Base-by-base conservation (phyloP, 2,329 filamentous ascomycete genomes). In the Bertia moriformis region DNA sequence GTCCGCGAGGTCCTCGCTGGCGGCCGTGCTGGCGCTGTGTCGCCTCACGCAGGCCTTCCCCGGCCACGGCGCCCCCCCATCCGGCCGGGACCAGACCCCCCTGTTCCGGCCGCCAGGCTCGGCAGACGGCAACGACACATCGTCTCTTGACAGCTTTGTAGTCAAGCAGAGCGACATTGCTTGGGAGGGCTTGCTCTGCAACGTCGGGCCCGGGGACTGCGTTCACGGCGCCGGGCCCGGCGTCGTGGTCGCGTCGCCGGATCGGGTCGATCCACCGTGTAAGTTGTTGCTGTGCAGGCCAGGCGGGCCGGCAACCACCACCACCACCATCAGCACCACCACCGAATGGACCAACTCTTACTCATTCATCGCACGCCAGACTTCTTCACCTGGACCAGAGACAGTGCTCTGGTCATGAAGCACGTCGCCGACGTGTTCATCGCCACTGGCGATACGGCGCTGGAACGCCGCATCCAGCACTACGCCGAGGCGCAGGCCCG, bases 331-430 rank as follows among this genome's bases (percentile, higher is more conserved):
- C n/a, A n/a, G n/a, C n/a, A n/a, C n/a, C n/a, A n/a, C n/a, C n/a
- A n/a, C n/a, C n/a, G n/a, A n/a, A n/a, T n/a, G n/a, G n/a, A n/a
- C n/a, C n/a, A n/a, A n/a, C n/a, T n/a, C n/a, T n/a, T n/a, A n/a
- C n/a, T n/a, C n/a, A n/a, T n/a, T n/a, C n/a, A n/a, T n/a, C n/a
- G n/a, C n/a, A n/a, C n/a, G n/a, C n/a, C 39, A 84, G 80, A 88
- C 55, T 87, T 71, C 51, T 88, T 76, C 51, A 85, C 80, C 1
- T 89, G 83, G 83, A 85, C 78, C 1, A 65, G 83, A 49, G 83
- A 89, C 54, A 70, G 78, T 14, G 79, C 77, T 18, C 64, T 88
- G 19, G 73, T 75, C 2, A 63, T 71, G 52, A 73, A 73, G 46
- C 53, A 53, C 5, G 49, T 75, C 4, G 54, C 71, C 2, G 71